Percentiles rank a stretch among this genome's conserved stretches.
Conservation (phyloP, 208 protist genomes). For the Trichomonas vaginalis region DNA sequence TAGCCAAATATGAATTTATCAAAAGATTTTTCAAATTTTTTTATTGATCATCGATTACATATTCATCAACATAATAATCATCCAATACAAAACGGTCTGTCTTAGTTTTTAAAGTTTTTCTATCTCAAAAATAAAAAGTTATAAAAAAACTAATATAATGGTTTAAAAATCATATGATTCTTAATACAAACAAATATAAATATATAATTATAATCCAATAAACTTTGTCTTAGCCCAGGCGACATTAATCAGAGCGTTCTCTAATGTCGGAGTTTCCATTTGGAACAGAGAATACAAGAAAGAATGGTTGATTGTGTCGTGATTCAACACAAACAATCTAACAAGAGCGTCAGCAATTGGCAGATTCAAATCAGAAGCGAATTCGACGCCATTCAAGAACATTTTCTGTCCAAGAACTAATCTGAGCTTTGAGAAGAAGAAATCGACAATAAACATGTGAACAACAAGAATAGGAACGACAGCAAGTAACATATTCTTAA, state of each 20-base stretch:
- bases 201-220: background rate
- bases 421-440: background rate
- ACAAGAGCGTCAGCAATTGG: background rate
- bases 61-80: too few species aligned
- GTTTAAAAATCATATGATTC: too few species aligned
- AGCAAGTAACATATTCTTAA: background rate
- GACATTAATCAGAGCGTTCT: background rate
- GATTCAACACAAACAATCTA: background rate
- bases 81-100: too few species aligned
- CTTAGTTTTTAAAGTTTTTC: too few species aligned
- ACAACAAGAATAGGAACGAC: background rate
- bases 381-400: background rate
- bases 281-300: background rate
- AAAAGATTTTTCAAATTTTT: too few species aligned
- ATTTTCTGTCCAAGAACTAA: background rate
- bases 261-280: background rate
- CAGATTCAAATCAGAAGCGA: background rate
- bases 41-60: too few species aligned
- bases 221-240: background rate
- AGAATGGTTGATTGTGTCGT: background rate
- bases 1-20: too few species aligned
- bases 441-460: background rate
- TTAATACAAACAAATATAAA: background rate
- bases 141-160: too few species aligned
- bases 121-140: too few species aligned